Conservation (phyloP, 345 rosid genomes). For the Ailanthus altissimus region DNA sequence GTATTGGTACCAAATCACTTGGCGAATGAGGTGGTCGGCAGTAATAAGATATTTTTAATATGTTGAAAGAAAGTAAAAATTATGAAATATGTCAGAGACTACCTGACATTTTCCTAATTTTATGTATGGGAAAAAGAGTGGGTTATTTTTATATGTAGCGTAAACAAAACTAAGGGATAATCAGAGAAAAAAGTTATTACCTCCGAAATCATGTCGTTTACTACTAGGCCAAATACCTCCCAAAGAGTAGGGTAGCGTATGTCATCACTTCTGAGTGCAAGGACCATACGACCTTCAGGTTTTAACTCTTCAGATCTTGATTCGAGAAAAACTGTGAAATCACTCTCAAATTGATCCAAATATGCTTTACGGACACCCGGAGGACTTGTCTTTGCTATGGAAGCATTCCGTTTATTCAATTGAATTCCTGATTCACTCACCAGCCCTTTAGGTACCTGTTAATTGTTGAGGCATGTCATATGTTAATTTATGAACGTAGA, state of each 20-base stretch:
- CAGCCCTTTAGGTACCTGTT: not conserved
- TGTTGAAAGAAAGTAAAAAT: too few species aligned
- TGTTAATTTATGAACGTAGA: too few species aligned
- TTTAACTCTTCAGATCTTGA: not conserved
- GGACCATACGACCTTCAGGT: not conserved
- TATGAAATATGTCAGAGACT: too few species aligned
- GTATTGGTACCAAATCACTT: too few species aligned
- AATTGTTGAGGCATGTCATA: too few species aligned
- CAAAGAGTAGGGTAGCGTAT: not conserved
- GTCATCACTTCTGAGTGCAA: not conserved
- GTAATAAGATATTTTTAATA: too few species aligned
- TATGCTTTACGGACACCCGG: not conserved
- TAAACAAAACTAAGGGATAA: too few species aligned
- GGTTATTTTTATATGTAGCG: too few species aligned
- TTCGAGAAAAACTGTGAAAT: not conserved
- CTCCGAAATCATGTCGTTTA: not conserved
- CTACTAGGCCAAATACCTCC: not conserved
- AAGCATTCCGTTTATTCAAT: not conserved
- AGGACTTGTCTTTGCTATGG: not conserved
- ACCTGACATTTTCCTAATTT: too few species aligned
- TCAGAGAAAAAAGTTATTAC: not conserved
- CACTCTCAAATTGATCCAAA: not conserved
- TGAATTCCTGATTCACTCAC: not conserved
- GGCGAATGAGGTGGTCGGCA: too few species aligned
- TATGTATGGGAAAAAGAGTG: too few species aligned